These are phyloP conservation scores for Silene conica DNA, from an alignment of 148 eudicot genomes.

Conservation along the genomic window DNA sequence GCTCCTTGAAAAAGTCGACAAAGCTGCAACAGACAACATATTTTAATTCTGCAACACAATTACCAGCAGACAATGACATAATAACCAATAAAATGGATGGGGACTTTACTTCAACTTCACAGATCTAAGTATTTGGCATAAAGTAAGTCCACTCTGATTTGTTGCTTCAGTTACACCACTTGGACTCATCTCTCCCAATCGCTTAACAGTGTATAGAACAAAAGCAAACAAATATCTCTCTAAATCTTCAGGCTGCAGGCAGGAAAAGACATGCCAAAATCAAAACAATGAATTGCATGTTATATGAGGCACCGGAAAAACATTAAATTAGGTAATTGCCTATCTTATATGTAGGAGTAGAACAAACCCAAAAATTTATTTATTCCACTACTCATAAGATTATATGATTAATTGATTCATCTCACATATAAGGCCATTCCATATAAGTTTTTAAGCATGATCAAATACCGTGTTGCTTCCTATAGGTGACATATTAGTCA, in stretches of 20 bases:
- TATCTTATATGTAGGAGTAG: not conserved
- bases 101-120: slow-evolving; percentile 64
- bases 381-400: not conserved
- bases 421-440: not conserved
- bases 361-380: not conserved
- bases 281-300: not conserved
- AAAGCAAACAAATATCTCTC: slow-evolving; percentile 83
- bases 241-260: slow-evolving; percentile 62
- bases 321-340: not conserved
- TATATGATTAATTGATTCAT: not conserved
- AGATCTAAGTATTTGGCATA: slow-evolving; percentile 67
- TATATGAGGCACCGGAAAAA: not conserved
- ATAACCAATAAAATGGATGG: slow-evolving; percentile 7
- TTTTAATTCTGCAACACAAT: not conserved
- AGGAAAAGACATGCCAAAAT: slow-evolving; percentile 5
- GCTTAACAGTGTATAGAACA: slow-evolving; percentile 58
- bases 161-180: slow-evolving; percentile 19
- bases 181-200: slow-evolving; percentile 32
- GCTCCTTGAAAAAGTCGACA: slow-evolving; percentile 87
- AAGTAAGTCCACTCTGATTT: slow-evolving; percentile 36
- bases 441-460: not conserved
- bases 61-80: not conserved
- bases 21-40: slow-evolving; percentile 41
- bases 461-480: slow-evolving; percentile 53
- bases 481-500: slow-evolving; percentile 44